phyloP scores from a whole-genome alignment of 257 asterid species.

The Buddleja alternifolia region DNA sequence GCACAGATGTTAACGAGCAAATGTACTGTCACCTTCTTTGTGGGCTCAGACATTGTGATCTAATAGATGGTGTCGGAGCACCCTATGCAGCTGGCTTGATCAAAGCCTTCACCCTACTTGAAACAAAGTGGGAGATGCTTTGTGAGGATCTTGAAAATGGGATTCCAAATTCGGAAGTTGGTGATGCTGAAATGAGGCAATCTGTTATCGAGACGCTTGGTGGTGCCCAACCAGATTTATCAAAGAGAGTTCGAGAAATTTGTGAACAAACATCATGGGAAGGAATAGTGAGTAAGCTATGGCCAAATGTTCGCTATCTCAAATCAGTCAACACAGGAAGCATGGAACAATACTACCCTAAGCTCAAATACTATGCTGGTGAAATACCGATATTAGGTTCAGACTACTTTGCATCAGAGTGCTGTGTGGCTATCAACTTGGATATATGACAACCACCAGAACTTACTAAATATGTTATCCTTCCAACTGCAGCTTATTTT shows the following conservation, averaged over 20 bases:
- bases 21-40: conserved; percentile 35
- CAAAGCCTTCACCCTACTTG: conserved; percentile 26
- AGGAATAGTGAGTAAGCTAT: conserved; percentile 23
- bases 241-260: conserved; percentile 20
- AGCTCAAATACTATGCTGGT: conserved; percentile 26
- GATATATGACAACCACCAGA: conserved; percentile 24
- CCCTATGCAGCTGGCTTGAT: conserved; percentile 32
- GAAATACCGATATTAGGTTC: conserved; percentile 27
- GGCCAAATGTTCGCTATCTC: conserved; percentile 27
- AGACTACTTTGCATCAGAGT: conserved; percentile 34
- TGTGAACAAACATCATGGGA: conserved; percentile 27
- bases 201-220: conserved; percentile 24
- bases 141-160: conserved; percentile 32
- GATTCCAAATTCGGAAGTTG: conserved; percentile 17
- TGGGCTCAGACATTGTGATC: conserved; percentile 24
- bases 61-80: conserved; percentile 16
- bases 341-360: conserved; percentile 24
- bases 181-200: conserved; percentile 21
- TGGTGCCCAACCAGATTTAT: conserved; percentile 25
- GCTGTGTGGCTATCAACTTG: conserved; percentile 31
- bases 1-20: conserved; percentile 28
- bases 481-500: conserved; percentile 32
- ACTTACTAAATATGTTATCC: conserved; percentile 24
- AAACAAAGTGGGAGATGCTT: conserved; percentile 27
- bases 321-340: conserved; percentile 31